phyloP scores from a whole-genome alignment of 257 asterid species.

The Parsonsia alboflavescens region DNA sequence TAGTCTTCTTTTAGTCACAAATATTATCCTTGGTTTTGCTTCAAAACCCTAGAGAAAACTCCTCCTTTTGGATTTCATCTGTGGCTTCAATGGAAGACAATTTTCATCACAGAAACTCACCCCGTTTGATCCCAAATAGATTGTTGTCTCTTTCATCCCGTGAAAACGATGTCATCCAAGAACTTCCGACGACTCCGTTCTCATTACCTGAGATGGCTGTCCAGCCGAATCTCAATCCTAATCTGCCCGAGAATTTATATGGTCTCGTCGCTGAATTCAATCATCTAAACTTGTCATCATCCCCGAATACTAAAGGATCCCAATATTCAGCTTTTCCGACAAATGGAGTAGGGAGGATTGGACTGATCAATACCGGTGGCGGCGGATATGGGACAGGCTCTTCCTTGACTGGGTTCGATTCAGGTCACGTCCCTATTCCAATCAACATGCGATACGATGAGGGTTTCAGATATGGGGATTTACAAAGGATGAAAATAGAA shows the following conservation, averaged over 20 bases:
- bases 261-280: slow-evolving; percentile 22
- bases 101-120: neutral
- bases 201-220: neutral
- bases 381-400: too few species aligned
- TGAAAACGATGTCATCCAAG: neutral
- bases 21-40: too few species aligned
- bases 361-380: neutral
- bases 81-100: slow-evolving; percentile 2
- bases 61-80: neutral
- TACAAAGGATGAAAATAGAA: slow-evolving; percentile 35
- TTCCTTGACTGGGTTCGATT: neutral
- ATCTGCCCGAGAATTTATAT: neutral
- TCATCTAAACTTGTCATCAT: slow-evolving; percentile 22
- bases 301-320: neutral
- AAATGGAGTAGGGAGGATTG: neutral
- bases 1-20: neutral
- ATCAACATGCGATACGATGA: neutral
- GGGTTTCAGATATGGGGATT: neutral
- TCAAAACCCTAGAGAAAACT: neutral
- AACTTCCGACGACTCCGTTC: neutral
- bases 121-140: neutral
- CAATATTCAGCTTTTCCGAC: neutral
- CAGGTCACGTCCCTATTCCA: slow-evolving; percentile 4
- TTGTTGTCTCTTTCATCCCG: neutral
- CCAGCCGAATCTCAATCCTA: slow-evolving; percentile 5